Conservation (phyloP, 129 eudicot species). For the Oenanthe sinensis region DNA sequence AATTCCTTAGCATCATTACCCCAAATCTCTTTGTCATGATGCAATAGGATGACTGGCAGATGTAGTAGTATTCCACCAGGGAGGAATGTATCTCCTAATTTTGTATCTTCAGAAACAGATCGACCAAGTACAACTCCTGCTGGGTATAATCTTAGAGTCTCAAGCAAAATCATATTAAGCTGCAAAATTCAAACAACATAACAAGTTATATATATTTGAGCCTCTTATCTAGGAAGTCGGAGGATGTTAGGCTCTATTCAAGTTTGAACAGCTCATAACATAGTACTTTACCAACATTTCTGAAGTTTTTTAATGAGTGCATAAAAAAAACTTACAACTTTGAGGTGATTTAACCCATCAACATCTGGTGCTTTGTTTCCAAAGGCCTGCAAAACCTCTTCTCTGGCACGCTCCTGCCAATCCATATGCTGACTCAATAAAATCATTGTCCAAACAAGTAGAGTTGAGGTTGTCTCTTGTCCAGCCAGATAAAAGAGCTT, state of each 20-base stretch:
- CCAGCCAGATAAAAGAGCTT: constrained; percentile 6
- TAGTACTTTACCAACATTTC: not conserved
- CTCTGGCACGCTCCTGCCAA: constrained; percentile 13
- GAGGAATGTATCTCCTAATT: constrained; percentile 11
- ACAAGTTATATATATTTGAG: not conserved
- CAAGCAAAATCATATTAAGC: constrained; percentile 9
- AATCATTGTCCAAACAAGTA: constrained; percentile 10
- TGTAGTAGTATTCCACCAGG: constrained; percentile 16
- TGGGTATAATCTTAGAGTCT: constrained; percentile 23
- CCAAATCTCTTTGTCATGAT: constrained; percentile 30
- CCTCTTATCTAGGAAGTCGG: not conserved
- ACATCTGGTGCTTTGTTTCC: not conserved
- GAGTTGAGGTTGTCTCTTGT: constrained; percentile 8
- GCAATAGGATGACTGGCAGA: constrained; percentile 14
- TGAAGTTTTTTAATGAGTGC: not conserved
- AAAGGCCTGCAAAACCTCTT: constrained; percentile 6
- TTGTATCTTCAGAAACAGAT: not conserved
- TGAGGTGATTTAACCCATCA: constrained; percentile 5
- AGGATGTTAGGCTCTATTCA: not conserved
- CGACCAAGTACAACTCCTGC: constrained; percentile 16
- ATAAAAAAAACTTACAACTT: not conserved
- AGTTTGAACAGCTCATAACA: not conserved
- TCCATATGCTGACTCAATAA: not conserved
- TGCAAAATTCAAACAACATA: not conserved
- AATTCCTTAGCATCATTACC: constrained; percentile 29